These are phyloP conservation scores for Hygrophila difformis DNA, from an alignment of 257 asterid genomes.

Conservation along the genomic window DNA sequence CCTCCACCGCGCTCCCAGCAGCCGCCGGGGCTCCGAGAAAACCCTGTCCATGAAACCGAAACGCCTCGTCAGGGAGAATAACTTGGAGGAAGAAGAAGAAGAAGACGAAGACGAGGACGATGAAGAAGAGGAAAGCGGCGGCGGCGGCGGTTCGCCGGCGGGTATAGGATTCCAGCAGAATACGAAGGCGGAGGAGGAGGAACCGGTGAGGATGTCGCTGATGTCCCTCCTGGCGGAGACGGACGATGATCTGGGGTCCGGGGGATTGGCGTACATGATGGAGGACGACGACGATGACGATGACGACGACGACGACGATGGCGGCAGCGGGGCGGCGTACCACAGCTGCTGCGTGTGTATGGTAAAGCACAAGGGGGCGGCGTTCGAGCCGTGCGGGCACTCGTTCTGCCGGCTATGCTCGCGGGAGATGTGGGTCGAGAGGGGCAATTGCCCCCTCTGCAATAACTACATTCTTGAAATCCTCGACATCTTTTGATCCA, in stretches of 20 bases:
- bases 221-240: conserved; percentile 70
- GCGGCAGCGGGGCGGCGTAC: conserved; percentile 13
- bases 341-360: conserved; percentile 62
- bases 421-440: conserved; percentile 70
- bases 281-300: conserved; percentile 49
- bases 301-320: conserved; percentile 32
- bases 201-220: conserved; percentile 52
- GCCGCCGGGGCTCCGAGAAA: no score
- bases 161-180: no score
- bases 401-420: conserved; percentile 83
- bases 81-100: not conserved
- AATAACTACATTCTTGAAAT: conserved; percentile 73
- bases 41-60: no score
- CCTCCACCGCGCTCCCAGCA: conserved; percentile 12
- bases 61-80: conserved; percentile 21
- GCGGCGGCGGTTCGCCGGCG: not conserved
- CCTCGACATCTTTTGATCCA: conserved; percentile 71
- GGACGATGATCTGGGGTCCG: conserved; percentile 37
- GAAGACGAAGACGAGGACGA: conserved; percentile 13
- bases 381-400: conserved; percentile 78
- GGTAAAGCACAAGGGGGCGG: conserved; percentile 74
- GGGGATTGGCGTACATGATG: conserved; percentile 31
- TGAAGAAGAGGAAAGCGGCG: conserved; percentile 6
- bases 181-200: conserved; percentile 6
- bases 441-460: conserved; percentile 90